Conservation (phyloP, 2,329 filamentous ascomycete genomes). For the Pyrenophora teres region DNA sequence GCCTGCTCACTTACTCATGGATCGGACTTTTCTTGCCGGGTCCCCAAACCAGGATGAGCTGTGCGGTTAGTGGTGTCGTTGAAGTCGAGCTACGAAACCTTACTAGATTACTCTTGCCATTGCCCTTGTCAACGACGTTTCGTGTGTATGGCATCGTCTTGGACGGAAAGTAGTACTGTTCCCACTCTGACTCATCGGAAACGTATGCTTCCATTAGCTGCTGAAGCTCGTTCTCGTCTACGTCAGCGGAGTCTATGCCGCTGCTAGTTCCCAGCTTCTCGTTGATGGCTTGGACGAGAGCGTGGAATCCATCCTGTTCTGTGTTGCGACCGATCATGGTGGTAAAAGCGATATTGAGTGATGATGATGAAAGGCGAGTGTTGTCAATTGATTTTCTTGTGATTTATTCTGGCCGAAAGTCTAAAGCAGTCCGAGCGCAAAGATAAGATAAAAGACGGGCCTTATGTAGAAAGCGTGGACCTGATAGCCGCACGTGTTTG, state of each 20-base stretch:
- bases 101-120: constrained; percentile 77
- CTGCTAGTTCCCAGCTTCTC: constrained; percentile 77
- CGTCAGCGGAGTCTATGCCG: constrained; percentile 79
- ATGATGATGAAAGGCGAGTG: background rate
- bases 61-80: constrained; percentile 17
- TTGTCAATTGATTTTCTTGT: background rate
- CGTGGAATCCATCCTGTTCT: constrained; percentile 59
- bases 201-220: constrained; percentile 75
- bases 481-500: background rate
- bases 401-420: background rate
- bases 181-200: constrained; percentile 73
- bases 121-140: constrained; percentile 88
- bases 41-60: constrained; percentile 89
- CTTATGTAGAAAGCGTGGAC: constrained; percentile 18
- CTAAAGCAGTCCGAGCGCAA: background rate
- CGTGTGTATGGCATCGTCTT: constrained; percentile 74
- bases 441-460: constrained; percentile 6
- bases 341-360: background rate
- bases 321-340: constrained; percentile 31
- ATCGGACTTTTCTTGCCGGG: constrained; percentile 82
- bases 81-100: constrained; percentile 32
- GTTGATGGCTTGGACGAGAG: constrained; percentile 74
- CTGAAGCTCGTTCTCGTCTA: constrained; percentile 74
- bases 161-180: constrained; percentile 75
- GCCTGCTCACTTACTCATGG: constrained; percentile 64